Base-by-base conservation (phyloP, 2,329 filamentous ascomycete genomes). In the Chaetomiaceae sp. region DNA sequence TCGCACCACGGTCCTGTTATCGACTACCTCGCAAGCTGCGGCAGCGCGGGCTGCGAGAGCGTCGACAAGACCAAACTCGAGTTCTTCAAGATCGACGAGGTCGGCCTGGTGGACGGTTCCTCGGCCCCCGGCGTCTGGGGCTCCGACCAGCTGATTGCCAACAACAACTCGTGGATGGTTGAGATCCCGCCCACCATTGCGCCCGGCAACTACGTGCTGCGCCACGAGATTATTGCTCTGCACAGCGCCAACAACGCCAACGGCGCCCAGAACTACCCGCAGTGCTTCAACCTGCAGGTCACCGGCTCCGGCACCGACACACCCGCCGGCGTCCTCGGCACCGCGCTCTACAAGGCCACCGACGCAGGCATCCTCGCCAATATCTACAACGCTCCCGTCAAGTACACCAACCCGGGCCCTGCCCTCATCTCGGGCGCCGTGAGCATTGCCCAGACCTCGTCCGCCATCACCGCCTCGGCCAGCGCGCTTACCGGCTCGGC, bases 1-100 rank as follows among this genome's bases (percentile, higher is more conserved):
- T 64, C 60, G 12, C 72, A 75, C 59, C 58, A 69, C 22, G 69
- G 75, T 0, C 80, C 81, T 12, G 74, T 84, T 54, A 71, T 84
- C 51, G 75, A 75, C 61, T 84, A 84, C 67, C 67, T 84, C 20
- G 81, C 81, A 49, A 71, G 69, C 56, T 81, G 77, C 49, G 54
- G 52, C 62, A 64, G 66, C 22, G 75, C 72, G n/a, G 73, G 80
- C 60, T 83, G 76, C 62, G 67, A 73, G 32, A 61, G 62, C 1
- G 76, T 73, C 42, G 74, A 78, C 61, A 76, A 79, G 64, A 66
- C 63, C 2, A 57, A 64, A 6, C 70, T 84, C 29, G 65, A 76
- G 56, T 84, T 76, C 65, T 78, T 81, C 72, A 85, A 85, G 72
- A 81, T 84, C 48, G 45, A 40, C 47, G 53, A 57, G 47, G 51